Base-by-base conservation (phyloP, 2,329 filamentous ascomycete genomes). In the Onygenales sp. region DNA sequence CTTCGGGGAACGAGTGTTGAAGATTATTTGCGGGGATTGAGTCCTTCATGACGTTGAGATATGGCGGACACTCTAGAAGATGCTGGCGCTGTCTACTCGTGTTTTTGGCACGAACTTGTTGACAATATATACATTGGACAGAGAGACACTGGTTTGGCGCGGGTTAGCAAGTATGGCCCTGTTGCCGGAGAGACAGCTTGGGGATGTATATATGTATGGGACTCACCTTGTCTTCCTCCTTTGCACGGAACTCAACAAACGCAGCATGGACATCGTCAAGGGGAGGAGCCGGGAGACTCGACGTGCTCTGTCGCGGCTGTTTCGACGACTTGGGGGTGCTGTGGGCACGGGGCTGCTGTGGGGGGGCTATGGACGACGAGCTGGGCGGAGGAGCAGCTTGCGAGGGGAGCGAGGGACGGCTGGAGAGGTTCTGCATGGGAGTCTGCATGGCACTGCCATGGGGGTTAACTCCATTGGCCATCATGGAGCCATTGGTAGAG, bases 21-120 rank as follows among this genome's bases (percentile, higher is more conserved):
- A 77, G 66, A 55, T 76, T 76, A 57, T 77, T 77, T 50, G 75
- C 75, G 33, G 75, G 75, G 43, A 77, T 77, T 1, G 73, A 74
- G 54, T 77, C 75, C 58, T 76, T 76, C 74, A 77, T 77, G 39
- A 76, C 74, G 59, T 74, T 76, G 17, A 76, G 70, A 56, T 77
- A 77, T 50, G 73, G 75, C 5, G 71, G 67, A 50, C 73, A 76
- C 61, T 76, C 73, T n/a, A 75, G 63, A 27, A 76, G 64, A 60
- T 76, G 73, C 57, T 76, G 73, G 38, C 73, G 72, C 60, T 76
- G 73, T 56, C 73, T 69, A 59, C 72, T 75, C n/a, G 73, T 76
- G 55, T 76, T 76, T 63, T 76, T 76, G 7, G 73, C 73, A 60
- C 73, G 69, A 46, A 76, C 72, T 61, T 75, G 73, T 58, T 76